A percentile compares a stretch with the other conserved stretches of the same genome.
These are phyloP conservation scores for Oxyria digyna DNA, from an alignment of 148 eudicot genomes.

Conservation along the genomic window DNA sequence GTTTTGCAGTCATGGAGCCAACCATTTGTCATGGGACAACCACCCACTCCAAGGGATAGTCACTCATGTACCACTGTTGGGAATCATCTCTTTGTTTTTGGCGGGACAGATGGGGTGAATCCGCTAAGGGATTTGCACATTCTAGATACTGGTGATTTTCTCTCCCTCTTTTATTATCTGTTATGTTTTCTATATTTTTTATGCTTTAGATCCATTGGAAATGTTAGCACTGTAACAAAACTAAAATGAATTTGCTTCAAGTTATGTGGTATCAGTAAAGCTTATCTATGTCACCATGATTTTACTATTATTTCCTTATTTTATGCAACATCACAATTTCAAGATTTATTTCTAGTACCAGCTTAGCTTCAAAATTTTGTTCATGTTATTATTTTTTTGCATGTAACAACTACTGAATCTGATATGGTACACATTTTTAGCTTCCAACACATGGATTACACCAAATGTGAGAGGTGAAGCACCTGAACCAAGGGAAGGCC, in stretches of 20 bases:
- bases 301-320: neutral
- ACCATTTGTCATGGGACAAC: constrained; percentile 44
- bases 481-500: constrained; percentile 91
- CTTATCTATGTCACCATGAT: neutral
- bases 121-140: constrained; percentile 71
- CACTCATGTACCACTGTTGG: constrained; percentile 84
- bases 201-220: neutral
- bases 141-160: constrained; percentile 66
- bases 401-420: neutral
- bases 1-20: constrained; percentile 60
- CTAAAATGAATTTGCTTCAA: neutral
- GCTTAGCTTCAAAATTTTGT: neutral
- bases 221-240: neutral
- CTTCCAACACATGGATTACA: constrained; percentile 67
- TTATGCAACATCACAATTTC: neutral
- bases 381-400: neutral
- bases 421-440: constrained; percentile 22
- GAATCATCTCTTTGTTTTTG: constrained; percentile 68
- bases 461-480: constrained; percentile 66
- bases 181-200: neutral
- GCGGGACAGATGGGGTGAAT: constrained; percentile 70
- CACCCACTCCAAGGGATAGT: constrained; percentile 88
- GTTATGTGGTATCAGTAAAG: neutral
- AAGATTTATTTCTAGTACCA: neutral
- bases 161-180: neutral